A percentile compares a stretch with the other conserved stretches of the same genome.
Conservation (phyloP, 2,329 filamentous ascomycete genomes). For the Claviceps sp. region DNA sequence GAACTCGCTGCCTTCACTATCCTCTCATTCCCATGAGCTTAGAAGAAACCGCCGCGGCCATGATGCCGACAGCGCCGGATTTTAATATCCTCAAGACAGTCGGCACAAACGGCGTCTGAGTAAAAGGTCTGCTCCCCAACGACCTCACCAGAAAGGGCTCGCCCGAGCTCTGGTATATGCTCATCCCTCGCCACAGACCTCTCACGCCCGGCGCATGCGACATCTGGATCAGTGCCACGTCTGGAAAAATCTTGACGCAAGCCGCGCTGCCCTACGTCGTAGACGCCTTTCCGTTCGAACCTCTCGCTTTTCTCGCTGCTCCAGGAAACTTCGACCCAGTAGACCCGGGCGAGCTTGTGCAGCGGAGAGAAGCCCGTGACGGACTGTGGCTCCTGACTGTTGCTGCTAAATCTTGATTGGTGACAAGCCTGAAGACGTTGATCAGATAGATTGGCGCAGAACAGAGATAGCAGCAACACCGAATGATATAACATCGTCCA, state of each 20-base stretch:
- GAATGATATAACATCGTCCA: too few relatives aligned
- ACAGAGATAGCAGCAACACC: too few relatives aligned
- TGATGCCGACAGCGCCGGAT: constrained; percentile 9
- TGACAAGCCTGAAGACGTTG: too few relatives aligned
- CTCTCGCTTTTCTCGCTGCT: constrained; percentile 1
- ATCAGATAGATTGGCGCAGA: too few relatives aligned
- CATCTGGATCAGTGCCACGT: neutral
- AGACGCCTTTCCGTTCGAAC: constrained; percentile 40
- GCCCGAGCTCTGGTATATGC: neutral
- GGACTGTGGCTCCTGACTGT: constrained; percentile 64
- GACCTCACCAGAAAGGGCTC: constrained; percentile 16
- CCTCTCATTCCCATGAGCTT: constrained; percentile 17
- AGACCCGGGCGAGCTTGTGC: neutral
- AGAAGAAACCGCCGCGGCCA: constrained; percentile 8
- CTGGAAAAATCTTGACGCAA: constrained; percentile 49
- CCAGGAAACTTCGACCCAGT: neutral
- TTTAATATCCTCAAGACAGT: constrained; percentile 6
- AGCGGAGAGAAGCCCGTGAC: constrained; percentile 21
- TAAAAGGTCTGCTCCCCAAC: constrained; percentile 2
- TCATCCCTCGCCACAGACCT: too few relatives aligned
- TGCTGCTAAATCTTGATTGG: constrained; percentile 56
- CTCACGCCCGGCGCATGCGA: too few relatives aligned
- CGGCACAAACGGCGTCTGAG: constrained; percentile 10
- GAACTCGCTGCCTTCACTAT: constrained; percentile 16
- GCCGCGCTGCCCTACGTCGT: constrained; percentile 49